Percentiles rank a stretch among this genome's conserved stretches.
Conservation (phyloP, 805 yeast species). For the Lachancea mirantina region DNA sequence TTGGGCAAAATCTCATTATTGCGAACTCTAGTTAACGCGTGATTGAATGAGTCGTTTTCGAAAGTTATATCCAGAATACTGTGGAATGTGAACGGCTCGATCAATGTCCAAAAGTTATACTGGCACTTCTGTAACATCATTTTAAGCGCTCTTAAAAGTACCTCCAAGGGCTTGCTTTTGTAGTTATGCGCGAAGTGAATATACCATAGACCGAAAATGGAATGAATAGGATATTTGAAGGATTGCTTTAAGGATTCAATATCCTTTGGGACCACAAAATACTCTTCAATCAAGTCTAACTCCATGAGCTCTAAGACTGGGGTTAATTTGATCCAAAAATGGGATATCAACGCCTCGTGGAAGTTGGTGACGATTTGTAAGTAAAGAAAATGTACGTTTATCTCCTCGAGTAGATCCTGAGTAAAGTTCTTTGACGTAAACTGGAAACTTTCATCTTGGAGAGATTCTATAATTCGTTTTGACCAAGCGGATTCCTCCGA, state of each 20-base stretch:
- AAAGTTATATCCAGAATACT: constrained; percentile 56
- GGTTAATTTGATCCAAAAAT: constrained; percentile 28
- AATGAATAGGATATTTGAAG: constrained; percentile 25
- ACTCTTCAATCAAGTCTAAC: constrained; percentile 18
- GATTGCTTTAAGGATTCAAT: constrained; percentile 26
- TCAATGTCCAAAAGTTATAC: constrained; percentile 45
- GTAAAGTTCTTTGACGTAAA: constrained; percentile 21
- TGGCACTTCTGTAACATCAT: constrained; percentile 39
- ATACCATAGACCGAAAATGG: constrained; percentile 30
- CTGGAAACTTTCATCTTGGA: constrained; percentile 13
- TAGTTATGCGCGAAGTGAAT: constrained; percentile 23
- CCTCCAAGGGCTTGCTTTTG: constrained; percentile 39
- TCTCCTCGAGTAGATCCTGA: constrained; percentile 47
- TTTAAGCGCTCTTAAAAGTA: constrained; percentile 46
- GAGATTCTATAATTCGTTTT: constrained; percentile 23
- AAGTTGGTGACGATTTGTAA: constrained; percentile 49
- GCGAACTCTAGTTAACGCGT: constrained; percentile 30
- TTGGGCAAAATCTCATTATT: constrained; percentile 23
- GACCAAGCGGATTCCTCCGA: constrained; percentile 45
- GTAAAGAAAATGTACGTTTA: constrained; percentile 41
- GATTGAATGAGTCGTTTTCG: constrained; percentile 43
- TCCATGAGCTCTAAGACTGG: constrained; percentile 27
- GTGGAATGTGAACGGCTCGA: constrained; percentile 47
- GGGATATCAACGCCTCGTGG: constrained; percentile 28
- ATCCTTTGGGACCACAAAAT: constrained; percentile 27